Base-by-base conservation (phyloP, 139 green algal genomes). In the Chlorella ohadii region DNA sequence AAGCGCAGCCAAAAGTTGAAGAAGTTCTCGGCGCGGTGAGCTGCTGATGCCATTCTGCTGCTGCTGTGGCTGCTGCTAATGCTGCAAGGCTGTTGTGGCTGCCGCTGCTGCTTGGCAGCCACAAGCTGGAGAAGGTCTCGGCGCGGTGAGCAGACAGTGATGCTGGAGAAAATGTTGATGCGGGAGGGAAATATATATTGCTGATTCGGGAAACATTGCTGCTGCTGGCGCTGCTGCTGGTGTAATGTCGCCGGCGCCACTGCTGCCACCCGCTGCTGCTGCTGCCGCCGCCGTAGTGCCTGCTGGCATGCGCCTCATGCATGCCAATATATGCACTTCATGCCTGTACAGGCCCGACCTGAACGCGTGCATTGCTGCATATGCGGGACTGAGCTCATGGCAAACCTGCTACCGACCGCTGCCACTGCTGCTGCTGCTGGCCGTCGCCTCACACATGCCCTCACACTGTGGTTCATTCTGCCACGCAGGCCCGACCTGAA, bases 321-420 rank as follows among this genome's bases (percentile, higher is more conserved):
- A n/a, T n/a, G n/a, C n/a, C n/a, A n/a, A n/a, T n/a, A n/a, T 22
- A 3, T 31, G 36, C 11, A 39, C 27, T 12, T 1, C 41, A 1
- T 36, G 39, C 1, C 47, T 51, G 17, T n/a, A n/a, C 1, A 67
- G 51, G 44, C 44, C 44, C 44, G 44, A 51, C 9, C 44, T 51
- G 44, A 51, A 51, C 44, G 31, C 83, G 22, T 91, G 95, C 44
- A 96, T 98, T n/a, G n/a, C n/a, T n/a, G n/a, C n/a, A n/a, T n/a
- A n/a, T n/a, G n/a, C n/a, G n/a, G n/a, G n/a, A n/a, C n/a, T n/a
- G n/a, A n/a, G n/a, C n/a, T n/a, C n/a, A n/a, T n/a, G n/a, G n/a
- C n/a, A n/a, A n/a, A n/a, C n/a, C n/a, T n/a, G n/a, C n/a, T n/a
- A n/a, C n/a, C n/a, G n/a, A n/a, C n/a, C n/a, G n/a, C n/a, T n/a